Evolutionary conservation across 2,329 filamentous ascomycete species (phyloP), one percentile per base, ranked within the genome.

Genomic region (Rutstroemia sp.): DNA sequence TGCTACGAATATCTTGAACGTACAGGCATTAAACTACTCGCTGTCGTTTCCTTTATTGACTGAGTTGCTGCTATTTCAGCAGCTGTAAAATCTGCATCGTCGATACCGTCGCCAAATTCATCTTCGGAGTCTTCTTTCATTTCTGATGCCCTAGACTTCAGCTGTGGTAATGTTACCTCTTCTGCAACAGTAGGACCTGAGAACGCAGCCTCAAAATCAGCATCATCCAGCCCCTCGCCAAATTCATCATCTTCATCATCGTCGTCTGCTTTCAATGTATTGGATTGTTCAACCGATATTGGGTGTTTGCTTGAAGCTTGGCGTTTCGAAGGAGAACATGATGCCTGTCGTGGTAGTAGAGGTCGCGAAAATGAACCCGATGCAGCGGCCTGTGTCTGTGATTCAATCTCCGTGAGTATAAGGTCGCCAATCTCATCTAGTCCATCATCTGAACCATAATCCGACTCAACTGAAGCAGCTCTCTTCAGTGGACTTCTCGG

Each of bases 51-150:
- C 57, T 65, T 73, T 68, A 63, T 56, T 45, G 85, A 83, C 73
- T 94, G 86, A 49, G 87, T 90, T 48, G 87, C 87, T 66, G 82
- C 82, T 63, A 85, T 73, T 72, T 91, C 86, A 62, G 84, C 85
- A 59, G 86, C 84, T 65, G 92, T 89, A 66, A 90, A 87, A 71
- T 95, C 90, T 71, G 82, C 76, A 59, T 84, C 78, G 63, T 77
- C 79, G 47, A 84, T 75, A 62, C 78, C 75, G 62, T 79, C 81
- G 48, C 85, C 87, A 75, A 90, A 90, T 65, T 90, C 90, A 72
- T 90, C 88, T 57, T 82, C 86, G 63, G 80, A 83, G 41, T 74
- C 69, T 61, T 76, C 75, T 42, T 77, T 74, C 5, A 42, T 25
- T 38, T 25, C 16, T 46, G 34, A 10, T 44, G 34, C 52, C 39